phyloP scores from a whole-genome alignment of 495 filamentous ascomycete species.

The Ascobolus immersus region DNA sequence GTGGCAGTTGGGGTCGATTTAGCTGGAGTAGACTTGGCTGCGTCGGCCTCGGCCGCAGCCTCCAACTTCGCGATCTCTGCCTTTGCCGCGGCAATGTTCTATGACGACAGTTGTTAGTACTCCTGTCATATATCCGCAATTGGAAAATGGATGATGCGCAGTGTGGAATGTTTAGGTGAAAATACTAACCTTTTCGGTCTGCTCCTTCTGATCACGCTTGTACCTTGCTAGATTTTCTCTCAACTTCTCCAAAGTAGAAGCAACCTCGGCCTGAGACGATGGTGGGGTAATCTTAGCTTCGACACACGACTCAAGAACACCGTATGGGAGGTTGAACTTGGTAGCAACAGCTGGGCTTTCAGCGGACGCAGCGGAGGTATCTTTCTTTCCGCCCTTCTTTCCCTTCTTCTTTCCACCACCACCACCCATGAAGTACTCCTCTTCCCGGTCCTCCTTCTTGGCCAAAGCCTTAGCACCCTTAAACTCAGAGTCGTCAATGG shows the following conservation, averaged over 20 bases:
- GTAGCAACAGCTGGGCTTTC: conserved; percentile 21
- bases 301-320: conserved; percentile 68
- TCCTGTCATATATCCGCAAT: background rate
- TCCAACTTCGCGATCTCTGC: conserved; percentile 38
- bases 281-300: conserved; percentile 68
- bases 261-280: conserved; percentile 57
- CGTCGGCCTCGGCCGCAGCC: conserved; percentile 24
- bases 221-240: conserved; percentile 76
- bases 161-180: conserved; percentile 1
- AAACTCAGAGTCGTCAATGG: conserved; percentile 46
- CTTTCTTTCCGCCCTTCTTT: conserved; percentile 51
- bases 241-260: conserved; percentile 56
- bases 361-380: conserved; percentile 18
- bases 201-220: conserved; percentile 69
- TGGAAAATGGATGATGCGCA: background rate
- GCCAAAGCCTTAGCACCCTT: conserved; percentile 55
- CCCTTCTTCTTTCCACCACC: conserved; percentile 70
- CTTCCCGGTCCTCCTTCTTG: conserved; percentile 63
- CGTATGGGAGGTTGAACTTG: conserved; percentile 70
- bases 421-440: conserved; percentile 66
- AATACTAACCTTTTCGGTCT: conserved; percentile 65
- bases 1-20: too few species aligned
- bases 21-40: too few species aligned
- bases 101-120: conserved; percentile 6
- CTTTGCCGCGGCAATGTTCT: conserved; percentile 47